Evolutionary conservation across 73 alveolate species (phyloP), one percentile per base, ranked within the genome.

Genomic region (Stentor roeselii): DNA sequence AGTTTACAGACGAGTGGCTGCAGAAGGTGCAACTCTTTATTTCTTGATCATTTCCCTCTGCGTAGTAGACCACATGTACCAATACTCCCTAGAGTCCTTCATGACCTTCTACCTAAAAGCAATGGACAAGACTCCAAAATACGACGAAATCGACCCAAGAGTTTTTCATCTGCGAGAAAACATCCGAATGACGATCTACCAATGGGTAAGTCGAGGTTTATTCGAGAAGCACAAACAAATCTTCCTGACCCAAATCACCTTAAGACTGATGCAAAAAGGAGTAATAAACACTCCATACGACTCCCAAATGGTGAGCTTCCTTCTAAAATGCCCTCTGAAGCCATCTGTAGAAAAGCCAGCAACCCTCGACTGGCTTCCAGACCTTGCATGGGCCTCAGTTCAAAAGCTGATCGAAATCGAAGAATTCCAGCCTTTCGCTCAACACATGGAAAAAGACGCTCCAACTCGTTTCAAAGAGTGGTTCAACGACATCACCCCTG

Each of bases 11-110:
- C 93, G 98, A 30, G 99, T 98, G 0, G 99, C 99, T 42, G 99
- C 99, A 35, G 99, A 97, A 91, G 99, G 99, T 86, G 98, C 99
- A 37, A 97, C 97, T 99, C 96, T 98, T 78, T 98, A 96, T 95
- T 98, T 98, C 99, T 89, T 97, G 76, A 94, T 98, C 82, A 97
- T 98, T 76, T 94, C 96, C 90, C 93, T 98, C 67, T 94, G 98
- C 88, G 96, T 98, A 90, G 98, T 98, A 85, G 99, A 97, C 90
- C 99, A 96, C 90, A 98, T 98, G 99, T 98, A 98, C 94, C 99
- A 98, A 92, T 97, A 94, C 91, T 97, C 99, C 3, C 95, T 98
- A 75, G 99, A 98, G 88, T 92, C 99, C 75, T 98, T 98, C 91
- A 94, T 90, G 61, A 95, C 96, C 75, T 97, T 98, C 99, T 93